phyloP scores from a whole-genome alignment of 1,284 basidiomycete genomes.

The Ustilago lituana region DNA sequence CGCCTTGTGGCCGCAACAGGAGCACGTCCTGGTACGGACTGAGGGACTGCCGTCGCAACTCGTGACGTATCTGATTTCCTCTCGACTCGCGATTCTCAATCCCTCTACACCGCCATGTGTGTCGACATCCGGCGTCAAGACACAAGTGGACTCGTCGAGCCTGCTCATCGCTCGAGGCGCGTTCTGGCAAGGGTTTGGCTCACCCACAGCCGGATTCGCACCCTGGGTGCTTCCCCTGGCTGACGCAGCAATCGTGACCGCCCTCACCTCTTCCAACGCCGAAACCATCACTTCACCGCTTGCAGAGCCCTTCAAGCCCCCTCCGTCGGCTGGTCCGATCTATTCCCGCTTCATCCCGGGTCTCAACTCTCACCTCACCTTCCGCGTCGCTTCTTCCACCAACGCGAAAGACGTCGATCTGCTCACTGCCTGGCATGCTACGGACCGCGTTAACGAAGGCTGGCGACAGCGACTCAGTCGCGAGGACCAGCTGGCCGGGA shows the following conservation, averaged over 20 bases:
- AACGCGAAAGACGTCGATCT: slow-evolving; percentile 52
- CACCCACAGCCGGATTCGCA: slow-evolving; percentile 29
- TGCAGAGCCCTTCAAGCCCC: slow-evolving; percentile 19
- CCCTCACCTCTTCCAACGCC: slow-evolving; percentile 23
- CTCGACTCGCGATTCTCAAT: slow-evolving; percentile 43
- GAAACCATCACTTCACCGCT: slow-evolving; percentile 22
- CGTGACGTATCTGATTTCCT: slow-evolving; percentile 15
- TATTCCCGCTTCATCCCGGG: slow-evolving; percentile 60
- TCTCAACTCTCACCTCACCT: slow-evolving; percentile 56
- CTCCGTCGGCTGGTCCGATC: slow-evolving; percentile 29
- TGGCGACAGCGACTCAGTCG: slow-evolving; percentile 59
- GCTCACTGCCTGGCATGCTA: slow-evolving; percentile 59
- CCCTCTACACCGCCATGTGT: slow-evolving; percentile 18
- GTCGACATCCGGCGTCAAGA: slow-evolving; percentile 10
- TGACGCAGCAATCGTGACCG: slow-evolving; percentile 9
- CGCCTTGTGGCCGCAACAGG: slow-evolving; percentile 57
- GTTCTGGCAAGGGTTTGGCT: slow-evolving; percentile 58
- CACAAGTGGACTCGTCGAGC: slow-evolving; percentile 7
- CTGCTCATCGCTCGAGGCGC: slow-evolving; percentile 51
- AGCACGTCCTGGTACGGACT: slow-evolving; percentile 15
- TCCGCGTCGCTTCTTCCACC: slow-evolving; percentile 47
- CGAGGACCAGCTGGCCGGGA: slow-evolving; percentile 48
- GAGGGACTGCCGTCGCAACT: slow-evolving; percentile 9
- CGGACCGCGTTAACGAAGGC: slow-evolving; percentile 59
- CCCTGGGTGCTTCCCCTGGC: slow-evolving; percentile 43